Evolutionary conservation across 345 rosid genomes (phyloP).

Genomic region (Theobroma cacao): DNA sequence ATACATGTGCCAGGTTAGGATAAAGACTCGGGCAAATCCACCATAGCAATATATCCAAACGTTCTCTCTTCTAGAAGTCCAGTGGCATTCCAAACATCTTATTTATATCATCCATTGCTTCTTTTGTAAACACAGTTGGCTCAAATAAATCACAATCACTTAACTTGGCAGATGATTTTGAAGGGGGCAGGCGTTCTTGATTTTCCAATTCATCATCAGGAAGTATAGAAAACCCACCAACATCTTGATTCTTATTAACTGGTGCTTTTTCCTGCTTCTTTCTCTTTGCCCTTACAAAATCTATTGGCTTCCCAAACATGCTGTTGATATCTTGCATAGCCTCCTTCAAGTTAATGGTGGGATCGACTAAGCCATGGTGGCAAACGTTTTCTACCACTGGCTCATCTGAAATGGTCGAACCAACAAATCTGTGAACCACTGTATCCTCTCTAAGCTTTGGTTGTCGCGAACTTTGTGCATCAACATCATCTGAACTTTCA

Average conservation of each 20-base stretch:
- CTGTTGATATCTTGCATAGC: slow-evolving; percentile 93
- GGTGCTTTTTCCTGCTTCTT: slow-evolving; percentile 50
- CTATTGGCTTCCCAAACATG: slow-evolving; percentile 96
- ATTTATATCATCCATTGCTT: slow-evolving; percentile 84
- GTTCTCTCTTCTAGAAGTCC: slow-evolving; percentile 47
- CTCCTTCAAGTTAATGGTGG: slow-evolving; percentile 93
- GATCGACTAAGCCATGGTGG: slow-evolving; percentile 98
- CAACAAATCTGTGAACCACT: slow-evolving; percentile 79
- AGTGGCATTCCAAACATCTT: slow-evolving; percentile 81
- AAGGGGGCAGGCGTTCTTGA: slow-evolving; percentile 23
- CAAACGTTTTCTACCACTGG: slow-evolving; percentile 86
- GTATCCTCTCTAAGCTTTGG: slow-evolving; percentile 79
- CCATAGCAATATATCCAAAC: slow-evolving; percentile 2
- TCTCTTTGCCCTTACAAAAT: slow-evolving; percentile 72
- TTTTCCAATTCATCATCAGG: slow-evolving; percentile 65
- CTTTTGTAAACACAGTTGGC: slow-evolving; percentile 80
- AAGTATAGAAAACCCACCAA: slow-evolving; percentile 68
- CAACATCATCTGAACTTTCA: slow-evolving; percentile 46
- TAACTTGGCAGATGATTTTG: slow-evolving; percentile 30
- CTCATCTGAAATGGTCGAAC: slow-evolving; percentile 68
- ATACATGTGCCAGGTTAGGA: background rate
- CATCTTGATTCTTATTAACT: slow-evolving; percentile 28
- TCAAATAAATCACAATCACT: slow-evolving; percentile 58
- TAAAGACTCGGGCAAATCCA: background rate
- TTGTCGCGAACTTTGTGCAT: slow-evolving; percentile 36